These are phyloP conservation scores for Schizochytrium sp. DNA, from an alignment of 108 stramenopile genomes.

Conservation along the genomic window DNA sequence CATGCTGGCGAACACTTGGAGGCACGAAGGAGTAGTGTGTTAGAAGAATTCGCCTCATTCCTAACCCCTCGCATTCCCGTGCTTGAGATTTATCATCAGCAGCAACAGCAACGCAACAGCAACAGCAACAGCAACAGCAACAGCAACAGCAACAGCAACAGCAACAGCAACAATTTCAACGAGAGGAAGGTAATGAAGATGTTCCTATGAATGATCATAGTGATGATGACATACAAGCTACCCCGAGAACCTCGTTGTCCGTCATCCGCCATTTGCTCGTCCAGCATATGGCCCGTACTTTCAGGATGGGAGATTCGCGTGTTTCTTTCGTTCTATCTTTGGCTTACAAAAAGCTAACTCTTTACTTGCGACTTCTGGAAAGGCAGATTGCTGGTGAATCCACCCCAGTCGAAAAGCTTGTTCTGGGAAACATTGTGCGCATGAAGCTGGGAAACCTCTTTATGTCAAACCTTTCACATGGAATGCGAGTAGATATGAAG, in stretches of 20 bases:
- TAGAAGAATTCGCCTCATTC: too few species aligned
- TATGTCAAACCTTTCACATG: not conserved
- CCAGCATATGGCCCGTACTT: not conserved
- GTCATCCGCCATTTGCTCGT: not conserved
- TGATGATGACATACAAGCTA: too few species aligned
- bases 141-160: too few species aligned
- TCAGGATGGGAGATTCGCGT: not conserved
- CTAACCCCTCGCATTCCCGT: too few species aligned
- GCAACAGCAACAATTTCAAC: too few species aligned
- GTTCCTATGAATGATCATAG: too few species aligned
- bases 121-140: too few species aligned
- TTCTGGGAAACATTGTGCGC: not conserved
- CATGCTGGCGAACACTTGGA: too few species aligned
- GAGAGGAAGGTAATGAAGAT: too few species aligned
- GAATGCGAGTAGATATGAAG: not conserved
- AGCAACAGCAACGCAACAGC: too few species aligned
- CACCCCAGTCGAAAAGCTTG: constrained; percentile 18
- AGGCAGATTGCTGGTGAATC: not conserved
- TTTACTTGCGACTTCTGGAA: not conserved
- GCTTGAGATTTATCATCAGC: too few species aligned
- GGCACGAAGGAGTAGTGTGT: too few species aligned
- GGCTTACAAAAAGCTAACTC: constrained; percentile 4
- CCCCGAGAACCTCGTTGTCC: not conserved
- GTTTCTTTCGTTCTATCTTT: constrained; percentile 9
- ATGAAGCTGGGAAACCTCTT: not conserved